Conservation (phyloP, 371 early-diverging fungal species). For the Parasitella parasitica region DNA sequence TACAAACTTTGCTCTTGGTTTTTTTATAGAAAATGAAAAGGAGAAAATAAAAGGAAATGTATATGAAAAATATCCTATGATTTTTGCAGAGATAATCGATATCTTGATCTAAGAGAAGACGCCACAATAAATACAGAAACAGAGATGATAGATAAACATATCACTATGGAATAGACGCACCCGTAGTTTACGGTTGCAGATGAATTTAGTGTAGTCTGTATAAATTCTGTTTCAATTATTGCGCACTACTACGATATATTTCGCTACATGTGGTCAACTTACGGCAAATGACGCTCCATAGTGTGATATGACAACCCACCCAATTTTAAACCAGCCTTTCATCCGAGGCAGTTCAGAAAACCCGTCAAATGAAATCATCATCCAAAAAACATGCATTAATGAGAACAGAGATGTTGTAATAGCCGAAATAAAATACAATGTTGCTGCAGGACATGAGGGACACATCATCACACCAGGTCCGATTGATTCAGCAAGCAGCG, state of each 20-base stretch:
- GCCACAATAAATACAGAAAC: constrained; percentile 38
- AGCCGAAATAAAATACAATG: constrained; percentile 68
- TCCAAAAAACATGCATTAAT: constrained; percentile 70
- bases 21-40: not conserved
- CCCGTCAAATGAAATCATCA: constrained; percentile 72
- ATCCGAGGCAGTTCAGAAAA: constrained; percentile 34
- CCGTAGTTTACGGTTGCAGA: constrained; percentile 41
- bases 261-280: not conserved
- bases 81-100: constrained; percentile 7
- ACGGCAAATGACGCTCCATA: constrained; percentile 64
- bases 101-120: constrained; percentile 30
- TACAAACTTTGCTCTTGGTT: not conserved
- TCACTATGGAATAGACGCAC: constrained; percentile 52
- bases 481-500: constrained; percentile 60
- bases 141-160: constrained; percentile 41
- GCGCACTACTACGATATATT: not conserved
- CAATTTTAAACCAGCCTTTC: constrained; percentile 28
- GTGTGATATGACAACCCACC: constrained; percentile 57
- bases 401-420: constrained; percentile 70
- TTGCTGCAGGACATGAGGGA: constrained; percentile 60
- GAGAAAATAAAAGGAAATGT: not conserved
- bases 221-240: not conserved
- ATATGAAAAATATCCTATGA: not conserved
- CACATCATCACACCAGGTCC: constrained; percentile 73
- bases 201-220: constrained; percentile 51